phyloP scores from a whole-genome alignment of 2,329 filamentous ascomycete species.

The Metarhizium humberi region DNA sequence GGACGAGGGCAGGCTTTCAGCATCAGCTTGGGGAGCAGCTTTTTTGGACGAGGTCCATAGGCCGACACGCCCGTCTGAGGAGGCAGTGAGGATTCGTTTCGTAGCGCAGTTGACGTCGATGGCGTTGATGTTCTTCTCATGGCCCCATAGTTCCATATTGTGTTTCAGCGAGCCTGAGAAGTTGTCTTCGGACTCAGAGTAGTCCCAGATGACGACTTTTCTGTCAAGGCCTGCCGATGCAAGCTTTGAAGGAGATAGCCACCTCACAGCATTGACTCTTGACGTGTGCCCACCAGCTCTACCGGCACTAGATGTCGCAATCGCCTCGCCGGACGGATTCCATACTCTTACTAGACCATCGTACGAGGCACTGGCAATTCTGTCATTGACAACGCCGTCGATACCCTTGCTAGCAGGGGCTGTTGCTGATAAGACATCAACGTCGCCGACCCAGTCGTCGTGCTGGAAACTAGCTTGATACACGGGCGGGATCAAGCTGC shows the following conservation, averaged over 20 bases:
- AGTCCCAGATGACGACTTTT: constrained; percentile 85
- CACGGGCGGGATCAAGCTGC: constrained; percentile 78
- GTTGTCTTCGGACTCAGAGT: constrained; percentile 55
- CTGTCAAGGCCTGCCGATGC: constrained; percentile 79
- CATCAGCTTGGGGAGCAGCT: constrained; percentile 64
- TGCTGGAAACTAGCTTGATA: constrained; percentile 92
- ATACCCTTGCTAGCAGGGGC: constrained; percentile 48
- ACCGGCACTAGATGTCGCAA: constrained; percentile 63
- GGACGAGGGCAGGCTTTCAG: constrained; percentile 57
- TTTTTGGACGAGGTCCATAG: constrained; percentile 79
- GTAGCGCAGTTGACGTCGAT: constrained; percentile 66
- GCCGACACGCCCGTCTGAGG: constrained; percentile 73
- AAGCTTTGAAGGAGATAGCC: constrained; percentile 68
- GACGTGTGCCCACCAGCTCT: constrained; percentile 65
- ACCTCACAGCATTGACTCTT: constrained; percentile 74
- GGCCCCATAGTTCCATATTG: constrained; percentile 74
- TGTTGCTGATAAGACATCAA: constrained; percentile 68
- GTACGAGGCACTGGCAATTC: constrained; percentile 86
- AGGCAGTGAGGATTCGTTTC: constrained; percentile 75
- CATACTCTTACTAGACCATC: constrained; percentile 84
- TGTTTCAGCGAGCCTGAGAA: constrained; percentile 57
- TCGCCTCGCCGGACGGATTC: constrained; percentile 78
- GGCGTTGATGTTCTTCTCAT: constrained; percentile 64
- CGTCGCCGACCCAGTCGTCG: constrained; percentile 89
- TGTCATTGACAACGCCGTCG: constrained; percentile 23